Evolutionary conservation across 257 asterid genomes (phyloP), one percentile per base, ranked within the genome.

Genomic region (Ligustrum vulgare): DNA sequence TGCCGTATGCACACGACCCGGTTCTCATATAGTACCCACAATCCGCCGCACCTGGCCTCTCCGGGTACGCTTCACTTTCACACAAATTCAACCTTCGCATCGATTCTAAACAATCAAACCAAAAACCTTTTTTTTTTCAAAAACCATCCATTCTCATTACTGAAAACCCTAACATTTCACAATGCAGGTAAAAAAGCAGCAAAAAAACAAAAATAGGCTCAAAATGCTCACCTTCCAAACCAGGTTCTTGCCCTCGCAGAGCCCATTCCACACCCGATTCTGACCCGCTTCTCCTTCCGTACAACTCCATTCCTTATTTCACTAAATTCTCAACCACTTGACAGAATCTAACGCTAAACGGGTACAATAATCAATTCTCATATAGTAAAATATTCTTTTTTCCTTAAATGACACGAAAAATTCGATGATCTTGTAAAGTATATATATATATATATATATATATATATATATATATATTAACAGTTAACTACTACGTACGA

Each of bases 1-100:
- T 83, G 70, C 92, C 98, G 69, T 88, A 93, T 0, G 93, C 97
- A 75, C 98, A 93, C 4, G 89, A 70, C 80, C 98, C 97, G 72
- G 94, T 91, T 47, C 96, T 81, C 83, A 89, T 67, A 77, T 86
- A 93, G 84, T 91, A 91, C 3, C 88, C 85, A 72, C 98, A 93
- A 75, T 91, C 91, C 70, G 92, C 85, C 62, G 73, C 69, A 71
- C 90, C 97, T 71, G 93, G 91, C 76, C 92, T 83, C 69, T 91
- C 97, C 80, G 97, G 97, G 86, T 86, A 89, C 72, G 74, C 82
- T 67, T 88, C 91, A 33, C 86, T 69, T 20, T 86, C 91, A 88
- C 89, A 86, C 54, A 86, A 67, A 74, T 82, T 81, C 75, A 89
- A 80, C 82, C 91, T 73, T 82, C 84, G 86, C 89, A 81, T 78